Conservation (phyloP, 257 asterid species). For the Solanum virginianum region DNA sequence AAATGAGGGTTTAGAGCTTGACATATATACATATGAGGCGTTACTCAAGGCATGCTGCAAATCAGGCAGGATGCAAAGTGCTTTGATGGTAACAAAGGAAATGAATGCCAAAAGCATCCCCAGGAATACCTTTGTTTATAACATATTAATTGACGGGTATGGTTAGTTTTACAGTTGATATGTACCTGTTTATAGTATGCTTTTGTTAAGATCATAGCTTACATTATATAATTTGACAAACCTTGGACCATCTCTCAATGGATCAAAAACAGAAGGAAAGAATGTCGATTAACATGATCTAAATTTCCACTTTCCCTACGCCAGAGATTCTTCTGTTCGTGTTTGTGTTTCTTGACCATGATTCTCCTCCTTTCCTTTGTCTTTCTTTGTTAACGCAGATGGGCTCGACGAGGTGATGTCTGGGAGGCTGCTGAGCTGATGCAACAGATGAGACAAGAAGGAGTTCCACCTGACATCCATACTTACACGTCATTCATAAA, state of each 20-base stretch:
- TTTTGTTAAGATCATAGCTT: background rate
- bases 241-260: background rate
- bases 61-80: conserved; percentile 99
- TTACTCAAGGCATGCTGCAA: conserved; percentile 98
- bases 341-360: background rate
- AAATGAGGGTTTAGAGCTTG: conserved; percentile 79
- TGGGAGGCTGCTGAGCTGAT: conserved; percentile 99
- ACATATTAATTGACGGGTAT: conserved; percentile 96
- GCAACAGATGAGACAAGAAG: conserved; percentile 96
- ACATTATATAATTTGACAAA: background rate
- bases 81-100: conserved; percentile 84
- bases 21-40: conserved; percentile 81
- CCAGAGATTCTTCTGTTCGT: background rate
- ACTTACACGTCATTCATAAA: conserved; percentile 87
- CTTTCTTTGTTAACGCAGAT: conserved; percentile 24
- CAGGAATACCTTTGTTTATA: conserved; percentile 82
- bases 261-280: background rate
- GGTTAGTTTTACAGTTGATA: background rate
- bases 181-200: background rate
- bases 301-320: background rate
- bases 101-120: conserved; percentile 68
- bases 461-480: conserved; percentile 89
- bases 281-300: background rate
- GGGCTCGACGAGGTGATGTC: conserved; percentile 98
- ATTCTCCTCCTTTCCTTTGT: background rate